These are phyloP conservation scores for Globisporangium acanthophoron DNA, from an alignment of 352 stramenopile species.

Conservation along the genomic window DNA sequence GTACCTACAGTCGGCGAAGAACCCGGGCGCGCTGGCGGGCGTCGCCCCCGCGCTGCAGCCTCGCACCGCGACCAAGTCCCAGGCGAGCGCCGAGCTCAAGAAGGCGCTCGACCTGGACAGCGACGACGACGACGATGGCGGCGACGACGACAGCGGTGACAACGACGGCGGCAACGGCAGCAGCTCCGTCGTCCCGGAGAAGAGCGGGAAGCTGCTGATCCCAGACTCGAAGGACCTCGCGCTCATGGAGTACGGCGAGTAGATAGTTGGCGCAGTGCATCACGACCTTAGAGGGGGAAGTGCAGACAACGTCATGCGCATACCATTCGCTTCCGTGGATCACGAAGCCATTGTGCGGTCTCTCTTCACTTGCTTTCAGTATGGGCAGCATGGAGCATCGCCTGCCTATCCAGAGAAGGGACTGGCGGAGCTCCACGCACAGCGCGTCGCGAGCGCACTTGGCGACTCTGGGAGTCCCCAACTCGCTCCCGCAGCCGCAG, in stretches of 20 bases:
- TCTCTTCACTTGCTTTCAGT: neutral
- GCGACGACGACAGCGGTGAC: conserved; percentile 14
- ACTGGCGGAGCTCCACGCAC: neutral
- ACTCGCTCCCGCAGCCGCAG: conserved; percentile 4
- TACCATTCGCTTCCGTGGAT: too few species aligned
- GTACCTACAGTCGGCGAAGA: conserved; percentile 67
- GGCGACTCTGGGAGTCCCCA: too few species aligned
- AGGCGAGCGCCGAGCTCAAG: conserved; percentile 16
- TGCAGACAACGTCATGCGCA: neutral
- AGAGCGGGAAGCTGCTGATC: conserved; percentile 23
- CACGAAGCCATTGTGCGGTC: neutral
- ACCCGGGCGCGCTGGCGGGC: conserved; percentile 37
- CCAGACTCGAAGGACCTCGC: conserved; percentile 61
- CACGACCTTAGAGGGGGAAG: neutral
- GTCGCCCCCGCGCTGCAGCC: conserved; percentile 37
- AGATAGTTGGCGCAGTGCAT: neutral
- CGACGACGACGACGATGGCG: conserved; percentile 29
- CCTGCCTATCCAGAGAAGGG: neutral
- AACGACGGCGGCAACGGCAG: conserved; percentile 18
- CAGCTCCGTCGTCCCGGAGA: conserved; percentile 9
- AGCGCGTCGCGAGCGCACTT: neutral
- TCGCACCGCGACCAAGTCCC: conserved; percentile 19
- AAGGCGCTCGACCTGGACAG: conserved; percentile 21
- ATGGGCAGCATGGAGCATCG: neutral
- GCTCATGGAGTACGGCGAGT: conserved; percentile 77